Percentiles rank a stretch among this genome's conserved stretches.
Conservation (phyloP, 2,329 filamentous ascomycete species). For the Fusarium floridanum region DNA sequence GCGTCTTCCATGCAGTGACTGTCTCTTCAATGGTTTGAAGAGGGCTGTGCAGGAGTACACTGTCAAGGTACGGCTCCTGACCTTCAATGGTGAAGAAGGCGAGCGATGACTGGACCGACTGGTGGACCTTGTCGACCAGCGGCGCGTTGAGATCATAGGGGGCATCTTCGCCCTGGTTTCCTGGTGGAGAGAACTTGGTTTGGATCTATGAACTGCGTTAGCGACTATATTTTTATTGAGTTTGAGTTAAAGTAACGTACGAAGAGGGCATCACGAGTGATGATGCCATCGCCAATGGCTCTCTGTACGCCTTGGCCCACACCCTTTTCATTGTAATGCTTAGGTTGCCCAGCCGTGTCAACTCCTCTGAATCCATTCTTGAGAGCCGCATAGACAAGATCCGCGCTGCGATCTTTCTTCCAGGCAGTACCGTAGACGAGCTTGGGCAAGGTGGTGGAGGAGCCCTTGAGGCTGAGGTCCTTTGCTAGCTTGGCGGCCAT, state of each 20-base stretch:
- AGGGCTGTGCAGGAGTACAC: slow-evolving; percentile 80
- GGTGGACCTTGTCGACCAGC: slow-evolving; percentile 73
- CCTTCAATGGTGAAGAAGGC: slow-evolving; percentile 66
- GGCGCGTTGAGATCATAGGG: slow-evolving; percentile 72
- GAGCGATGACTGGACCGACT: slow-evolving; percentile 77
- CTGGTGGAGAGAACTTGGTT: slow-evolving; percentile 82
- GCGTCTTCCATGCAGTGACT: slow-evolving; percentile 72
- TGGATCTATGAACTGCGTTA: slow-evolving; percentile 67
- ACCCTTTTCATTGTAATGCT: slow-evolving; percentile 80
- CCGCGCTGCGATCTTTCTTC: slow-evolving; percentile 78
- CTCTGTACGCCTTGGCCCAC: slow-evolving; percentile 76
- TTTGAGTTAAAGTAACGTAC: slow-evolving; percentile 56
- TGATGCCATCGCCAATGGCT: slow-evolving; percentile 70
- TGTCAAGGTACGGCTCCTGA: slow-evolving; percentile 69
- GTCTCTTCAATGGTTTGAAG: slow-evolving; percentile 61
- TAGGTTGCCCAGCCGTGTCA: slow-evolving; percentile 84
- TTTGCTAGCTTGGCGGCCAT: slow-evolving; percentile 47
- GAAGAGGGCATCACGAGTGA: slow-evolving; percentile 71
- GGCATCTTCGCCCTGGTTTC: slow-evolving; percentile 70
- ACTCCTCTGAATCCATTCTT: slow-evolving; percentile 77
- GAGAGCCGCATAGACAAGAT: slow-evolving; percentile 77
- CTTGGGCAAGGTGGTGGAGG: slow-evolving; percentile 59
- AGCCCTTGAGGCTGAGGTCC: slow-evolving; percentile 50
- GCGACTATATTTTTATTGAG: neutral
- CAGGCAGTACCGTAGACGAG: slow-evolving; percentile 87